phyloP scores from a whole-genome alignment of 192 early-diverging fungal genomes.

The Chytriomyces sp. region DNA sequence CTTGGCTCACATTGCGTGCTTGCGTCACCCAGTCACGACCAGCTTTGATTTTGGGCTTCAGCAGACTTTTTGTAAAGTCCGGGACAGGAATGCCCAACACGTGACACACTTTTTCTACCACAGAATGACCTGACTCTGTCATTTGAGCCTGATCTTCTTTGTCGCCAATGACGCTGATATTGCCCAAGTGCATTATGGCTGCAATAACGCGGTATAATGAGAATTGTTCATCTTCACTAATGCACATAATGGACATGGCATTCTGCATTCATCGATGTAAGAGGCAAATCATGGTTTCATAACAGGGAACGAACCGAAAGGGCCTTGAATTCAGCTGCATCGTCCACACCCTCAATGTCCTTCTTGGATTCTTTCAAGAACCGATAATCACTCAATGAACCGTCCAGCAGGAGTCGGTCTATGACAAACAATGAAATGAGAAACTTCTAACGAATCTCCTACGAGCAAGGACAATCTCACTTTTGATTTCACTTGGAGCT shows the following conservation, averaged over 20 bases:
- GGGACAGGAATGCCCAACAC: slow-evolving; percentile 86
- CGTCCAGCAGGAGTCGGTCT: slow-evolving; percentile 77
- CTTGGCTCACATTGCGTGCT: slow-evolving; percentile 83
- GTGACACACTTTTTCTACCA: slow-evolving; percentile 90
- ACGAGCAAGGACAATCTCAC: slow-evolving; percentile 35
- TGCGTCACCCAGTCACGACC: slow-evolving; percentile 96
- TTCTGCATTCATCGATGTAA: slow-evolving; percentile 40
- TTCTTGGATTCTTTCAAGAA: slow-evolving; percentile 84
- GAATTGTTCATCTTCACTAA: slow-evolving; percentile 72
- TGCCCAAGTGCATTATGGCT: slow-evolving; percentile 90
- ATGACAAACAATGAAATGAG: background rate
- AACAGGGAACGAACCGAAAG: slow-evolving; percentile 57
- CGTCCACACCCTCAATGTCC: slow-evolving; percentile 92
- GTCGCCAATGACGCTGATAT: slow-evolving; percentile 78
- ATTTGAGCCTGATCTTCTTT: slow-evolving; percentile 88
- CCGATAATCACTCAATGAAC: slow-evolving; percentile 72
- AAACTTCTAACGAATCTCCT: no score
- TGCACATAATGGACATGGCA: slow-evolving; percentile 82
- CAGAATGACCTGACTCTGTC: slow-evolving; percentile 57
- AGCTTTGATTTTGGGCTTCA: slow-evolving; percentile 91
- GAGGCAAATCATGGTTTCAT: background rate
- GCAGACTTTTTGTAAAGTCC: slow-evolving; percentile 83
- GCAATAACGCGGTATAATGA: slow-evolving; percentile 84
- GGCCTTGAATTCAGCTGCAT: slow-evolving; percentile 74
- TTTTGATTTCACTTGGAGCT: slow-evolving; percentile 68